Evolutionary conservation across 148 eudicot species (phyloP), one percentile per base, ranked within the genome.

Genomic region (Simmondsia chinensis): DNA sequence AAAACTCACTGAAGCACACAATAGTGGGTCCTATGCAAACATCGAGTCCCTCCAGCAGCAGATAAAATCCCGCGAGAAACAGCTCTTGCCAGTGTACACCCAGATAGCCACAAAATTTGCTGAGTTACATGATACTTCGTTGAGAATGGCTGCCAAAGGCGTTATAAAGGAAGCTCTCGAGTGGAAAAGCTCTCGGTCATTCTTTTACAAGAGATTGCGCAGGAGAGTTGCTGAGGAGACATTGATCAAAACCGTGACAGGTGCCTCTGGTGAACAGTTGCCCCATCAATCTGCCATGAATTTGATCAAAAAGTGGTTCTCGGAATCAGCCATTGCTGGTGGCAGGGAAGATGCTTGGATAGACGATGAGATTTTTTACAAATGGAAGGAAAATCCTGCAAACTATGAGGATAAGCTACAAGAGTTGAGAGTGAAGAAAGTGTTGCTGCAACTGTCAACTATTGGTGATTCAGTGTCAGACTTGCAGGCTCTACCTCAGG

Each of bases 41-140:
- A 37, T 65, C 14, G 86, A 82, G 13, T 59, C 61, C 10, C 33
- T 93, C 11, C 65, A 60, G 60, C 59, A 69, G 31, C 80, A 75
- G 36, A 82, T 93, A 15, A 80, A 73, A 77, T 72, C 82, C 7
- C 75, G 99, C 11, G 96, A 93, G 52, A 86, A 77, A 43, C 85
- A 77, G 66, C 87, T 93, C 53, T 48, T 93, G 50, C 99, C 99
- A 4, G 25, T 80, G 4, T 93, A 93, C 74, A 86, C 91, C 38
- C 99, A 93, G 48, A 79, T 93, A 60, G 99, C 99, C 20, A 93
- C 94, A 4, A 86, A 75, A 50, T 93, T 93, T 57, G 96, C 99
- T 0, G 99, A 93, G 58, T 65, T 93, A 20, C 99, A 93, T 27
- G 99, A 93, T 55, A 93, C 94, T 7, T 80, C 99, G 11, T 58